Evolutionary conservation across 2,329 filamentous ascomycete species (phyloP).

Genomic region (Aureobasidium sp.): DNA sequence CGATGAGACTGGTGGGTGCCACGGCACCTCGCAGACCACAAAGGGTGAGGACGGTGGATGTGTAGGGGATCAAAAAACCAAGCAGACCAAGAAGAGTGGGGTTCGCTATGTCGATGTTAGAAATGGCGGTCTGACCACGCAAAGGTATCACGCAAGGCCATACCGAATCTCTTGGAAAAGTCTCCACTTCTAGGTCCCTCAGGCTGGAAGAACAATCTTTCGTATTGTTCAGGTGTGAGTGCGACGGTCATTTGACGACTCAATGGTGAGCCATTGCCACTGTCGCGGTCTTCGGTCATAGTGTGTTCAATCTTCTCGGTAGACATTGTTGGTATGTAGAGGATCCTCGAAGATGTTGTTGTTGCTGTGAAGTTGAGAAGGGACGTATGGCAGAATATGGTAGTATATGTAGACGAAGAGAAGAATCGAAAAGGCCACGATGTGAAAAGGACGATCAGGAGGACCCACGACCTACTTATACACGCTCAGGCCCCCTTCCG

Average conservation of each 20-base stretch:
- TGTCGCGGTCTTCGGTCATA: not conserved
- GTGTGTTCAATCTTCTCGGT: slow-evolving; percentile 12
- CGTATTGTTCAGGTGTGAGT: slow-evolving; percentile 23
- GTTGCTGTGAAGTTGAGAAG: not conserved
- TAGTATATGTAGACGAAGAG: not conserved
- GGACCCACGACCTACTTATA: slow-evolving; percentile 8
- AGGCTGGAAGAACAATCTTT: slow-evolving; percentile 24
- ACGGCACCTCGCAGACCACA: slow-evolving; percentile 19
- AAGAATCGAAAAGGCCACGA: not conserved
- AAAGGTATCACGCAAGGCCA: not conserved
- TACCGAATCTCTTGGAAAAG: slow-evolving; percentile 22
- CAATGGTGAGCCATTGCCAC: slow-evolving; percentile 15
- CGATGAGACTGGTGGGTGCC: slow-evolving; percentile 18
- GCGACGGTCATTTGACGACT: slow-evolving; percentile 21
- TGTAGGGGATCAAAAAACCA: slow-evolving; percentile 23
- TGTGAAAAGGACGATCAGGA: not conserved
- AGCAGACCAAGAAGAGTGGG: slow-evolving; percentile 24
- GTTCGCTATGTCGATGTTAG: slow-evolving; percentile 17
- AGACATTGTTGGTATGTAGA: not conserved
- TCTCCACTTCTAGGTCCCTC: slow-evolving; percentile 19
- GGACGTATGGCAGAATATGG: not conserved
- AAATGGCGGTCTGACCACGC: not conserved
- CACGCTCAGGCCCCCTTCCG: not conserved
- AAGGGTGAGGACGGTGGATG: slow-evolving; percentile 22
- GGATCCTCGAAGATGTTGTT: not conserved